Evolutionary conservation across 2,329 filamentous ascomycete species (phyloP), one percentile per base, ranked within the genome.

Genomic region (Pseudogymnoascus sp.): DNA sequence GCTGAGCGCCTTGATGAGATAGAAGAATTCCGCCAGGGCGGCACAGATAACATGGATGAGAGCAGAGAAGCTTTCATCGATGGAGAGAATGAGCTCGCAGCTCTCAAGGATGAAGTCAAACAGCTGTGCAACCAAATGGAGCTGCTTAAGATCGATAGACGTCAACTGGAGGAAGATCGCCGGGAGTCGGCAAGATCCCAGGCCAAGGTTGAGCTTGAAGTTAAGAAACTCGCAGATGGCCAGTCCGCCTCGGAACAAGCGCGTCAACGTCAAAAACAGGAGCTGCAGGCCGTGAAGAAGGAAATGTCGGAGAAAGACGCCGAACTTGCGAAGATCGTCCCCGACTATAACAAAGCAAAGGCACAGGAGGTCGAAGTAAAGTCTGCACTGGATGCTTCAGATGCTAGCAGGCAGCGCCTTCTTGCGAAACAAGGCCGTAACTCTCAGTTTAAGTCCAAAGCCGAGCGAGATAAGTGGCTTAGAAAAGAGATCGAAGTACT

Each of bases 401-500:
- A 96, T 70, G 87, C 87, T 6, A 83, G 84, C 4, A 83, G 90
- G 45, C 86, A 89, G 67, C 87, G 93, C 39, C 83, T 99, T 6
- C 91, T 96, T 72, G 90, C 90, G 61, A 99, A 99, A 75, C 93
- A 99, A 76, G 91, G 89, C 47, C 88, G 93, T 54, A 92, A 89
- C 68, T 88, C 89, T 16, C 89, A 91, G 66, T 99, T 96, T 75
- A 89, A 83, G 72, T 96, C 86, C 74, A 96, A 96, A 78, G 83
- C 85, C 7, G 91, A 97, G 73, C 87, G 96, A 47, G 93, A 99
- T 74, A 83, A 85, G 37, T 97, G 86, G 81, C 79, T 99, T 60
- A 86, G 85, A 66, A 83, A 85, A 66, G 89, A 97, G 75, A 90
- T 97, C 63, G 81, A 89, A 51, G 89, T 96, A 37, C 84, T 93